phyloP scores from a whole-genome alignment of 148 eudicot species.

The Persicaria tinctoria region DNA sequence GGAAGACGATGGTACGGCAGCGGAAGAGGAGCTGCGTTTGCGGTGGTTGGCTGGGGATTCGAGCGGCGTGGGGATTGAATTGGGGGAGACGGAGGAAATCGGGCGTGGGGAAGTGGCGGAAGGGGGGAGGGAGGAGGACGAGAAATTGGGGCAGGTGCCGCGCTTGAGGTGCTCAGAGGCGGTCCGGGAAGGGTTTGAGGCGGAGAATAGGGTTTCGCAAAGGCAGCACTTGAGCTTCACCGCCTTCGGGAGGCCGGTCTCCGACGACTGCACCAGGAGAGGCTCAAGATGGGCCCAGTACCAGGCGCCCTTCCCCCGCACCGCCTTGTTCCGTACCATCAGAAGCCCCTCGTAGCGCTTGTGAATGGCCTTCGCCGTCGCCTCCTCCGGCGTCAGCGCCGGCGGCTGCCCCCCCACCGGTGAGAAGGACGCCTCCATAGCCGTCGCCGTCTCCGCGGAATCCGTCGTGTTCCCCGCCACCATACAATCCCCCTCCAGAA shows the following conservation, averaged over 20 bases:
- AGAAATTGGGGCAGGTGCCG: conserved; percentile 88
- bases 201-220: conserved; percentile 71
- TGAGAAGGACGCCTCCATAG: not conserved
- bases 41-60: conserved; percentile 30
- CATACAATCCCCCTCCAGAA: not conserved
- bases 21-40: conserved; percentile 38
- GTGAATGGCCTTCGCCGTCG: conserved; percentile 46
- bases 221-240: conserved; percentile 77
- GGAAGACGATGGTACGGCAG: conserved; percentile 13
- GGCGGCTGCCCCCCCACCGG: not conserved
- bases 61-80: conserved; percentile 18
- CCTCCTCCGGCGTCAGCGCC: conserved; percentile 40
- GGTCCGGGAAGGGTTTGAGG: conserved; percentile 88
- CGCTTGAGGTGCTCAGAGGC: conserved; percentile 90
- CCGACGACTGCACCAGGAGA: conserved; percentile 46
- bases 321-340: conserved; percentile 78
- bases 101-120: conserved; percentile 23
- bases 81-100: conserved; percentile 30
- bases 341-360: conserved; percentile 73
- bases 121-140: conserved; percentile 15
- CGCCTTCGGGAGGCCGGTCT: conserved; percentile 57
- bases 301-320: conserved; percentile 97
- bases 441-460: not conserved
- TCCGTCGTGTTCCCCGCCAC: not conserved
- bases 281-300: conserved; percentile 95